Percentiles rank a stretch among this genome's conserved stretches.
Conservation (phyloP, 306 rosid species). For the Inga laurina region DNA sequence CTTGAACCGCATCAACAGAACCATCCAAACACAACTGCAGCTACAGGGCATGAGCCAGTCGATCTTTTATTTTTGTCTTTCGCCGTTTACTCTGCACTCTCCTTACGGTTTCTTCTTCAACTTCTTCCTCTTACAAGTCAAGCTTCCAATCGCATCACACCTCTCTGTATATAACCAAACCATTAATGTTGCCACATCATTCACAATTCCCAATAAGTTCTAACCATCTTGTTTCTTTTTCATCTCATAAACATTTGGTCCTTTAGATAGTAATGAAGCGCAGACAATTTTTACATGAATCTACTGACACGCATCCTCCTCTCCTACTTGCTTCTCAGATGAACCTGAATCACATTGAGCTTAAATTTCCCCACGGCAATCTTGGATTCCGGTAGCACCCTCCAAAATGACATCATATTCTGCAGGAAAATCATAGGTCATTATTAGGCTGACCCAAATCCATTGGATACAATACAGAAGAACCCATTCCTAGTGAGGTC, state of each 20-base stretch:
- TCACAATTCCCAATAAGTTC: neutral
- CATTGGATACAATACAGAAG: no score
- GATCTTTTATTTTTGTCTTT: neutral
- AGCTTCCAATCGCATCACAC: neutral
- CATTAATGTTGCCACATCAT: neutral
- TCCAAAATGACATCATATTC: constrained; percentile 24
- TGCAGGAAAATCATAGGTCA: constrained; percentile 14
- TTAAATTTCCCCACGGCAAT: neutral
- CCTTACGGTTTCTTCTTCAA: neutral
- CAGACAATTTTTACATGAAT: no score
- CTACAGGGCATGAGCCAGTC: no score
- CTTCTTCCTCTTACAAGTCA: neutral
- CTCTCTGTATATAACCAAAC: neutral
- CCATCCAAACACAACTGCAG: no score
- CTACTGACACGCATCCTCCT: neutral
- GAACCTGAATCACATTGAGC: neutral
- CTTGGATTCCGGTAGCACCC: neutral
- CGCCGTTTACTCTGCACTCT: neutral
- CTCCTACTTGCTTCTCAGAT: neutral
- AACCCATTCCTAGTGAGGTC: no score
- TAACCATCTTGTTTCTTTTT: neutral
- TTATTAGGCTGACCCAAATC: no score
- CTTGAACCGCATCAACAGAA: no score
- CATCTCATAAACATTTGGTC: no score
- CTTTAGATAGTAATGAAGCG: no score